phyloP scores from a whole-genome alignment of 2,329 filamentous ascomycete species.

The Cryphonectria parasitica region DNA sequence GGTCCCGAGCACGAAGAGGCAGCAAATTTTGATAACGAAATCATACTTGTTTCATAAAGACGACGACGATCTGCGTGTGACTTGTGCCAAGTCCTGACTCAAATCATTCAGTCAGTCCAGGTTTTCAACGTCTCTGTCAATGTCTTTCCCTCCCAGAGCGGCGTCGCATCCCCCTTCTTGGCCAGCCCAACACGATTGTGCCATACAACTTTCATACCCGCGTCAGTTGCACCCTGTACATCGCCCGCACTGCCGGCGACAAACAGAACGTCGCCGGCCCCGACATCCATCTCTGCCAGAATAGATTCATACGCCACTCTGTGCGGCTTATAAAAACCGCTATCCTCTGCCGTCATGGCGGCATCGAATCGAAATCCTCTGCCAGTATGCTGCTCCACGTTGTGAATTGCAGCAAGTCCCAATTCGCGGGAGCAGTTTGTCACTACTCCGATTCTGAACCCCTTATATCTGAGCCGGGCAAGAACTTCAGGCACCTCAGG shows the following conservation, averaged over 20 bases:
- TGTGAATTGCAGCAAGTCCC: constrained; percentile 34
- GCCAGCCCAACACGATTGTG: constrained; percentile 40
- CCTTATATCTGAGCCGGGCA: constrained; percentile 33
- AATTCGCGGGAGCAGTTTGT: constrained; percentile 44
- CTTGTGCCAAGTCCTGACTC: not conserved
- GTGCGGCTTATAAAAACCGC: constrained; percentile 45
- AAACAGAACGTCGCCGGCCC: constrained; percentile 38
- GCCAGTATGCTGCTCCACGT: constrained; percentile 24
- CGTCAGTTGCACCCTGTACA: constrained; percentile 42
- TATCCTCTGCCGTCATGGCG: constrained; percentile 44
- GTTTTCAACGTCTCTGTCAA: constrained; percentile 32
- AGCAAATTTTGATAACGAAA: not conserved
- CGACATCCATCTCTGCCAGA: constrained; percentile 36
- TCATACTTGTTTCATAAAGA: not conserved
- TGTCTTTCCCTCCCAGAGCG: constrained; percentile 33
- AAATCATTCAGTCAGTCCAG: constrained; percentile 5
- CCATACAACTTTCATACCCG: constrained; percentile 46
- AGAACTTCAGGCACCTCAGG: constrained; percentile 19
- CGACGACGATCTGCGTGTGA: not conserved
- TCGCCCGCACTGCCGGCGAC: constrained; percentile 47
- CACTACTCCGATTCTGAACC: constrained; percentile 42
- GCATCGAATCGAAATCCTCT: constrained; percentile 36
- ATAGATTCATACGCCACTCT: constrained; percentile 40
- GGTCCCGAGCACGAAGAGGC: not conserved
- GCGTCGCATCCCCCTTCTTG: constrained; percentile 34